These are phyloP conservation scores for Aspergillus nanangensis DNA, from an alignment of 495 filamentous ascomycete species.

Conservation along the genomic window DNA sequence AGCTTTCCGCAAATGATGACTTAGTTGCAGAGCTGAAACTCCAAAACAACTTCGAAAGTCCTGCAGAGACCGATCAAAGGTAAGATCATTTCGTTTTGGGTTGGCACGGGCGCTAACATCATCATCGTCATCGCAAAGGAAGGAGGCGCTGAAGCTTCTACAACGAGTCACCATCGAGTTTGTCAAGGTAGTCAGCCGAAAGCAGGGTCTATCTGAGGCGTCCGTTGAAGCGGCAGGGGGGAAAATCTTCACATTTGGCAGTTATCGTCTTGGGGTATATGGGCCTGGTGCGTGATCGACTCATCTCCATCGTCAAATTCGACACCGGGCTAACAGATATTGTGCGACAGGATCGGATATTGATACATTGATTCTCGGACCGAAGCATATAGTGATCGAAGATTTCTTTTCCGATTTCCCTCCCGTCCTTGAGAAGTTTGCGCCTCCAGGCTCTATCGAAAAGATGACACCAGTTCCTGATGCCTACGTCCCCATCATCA, in stretches of 20 bases:
- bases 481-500: constrained; percentile 93
- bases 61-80: constrained; percentile 76
- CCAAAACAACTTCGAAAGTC: constrained; percentile 86
- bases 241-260: constrained; percentile 91
- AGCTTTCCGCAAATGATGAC: constrained; percentile 68
- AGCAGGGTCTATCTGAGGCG: constrained; percentile 69
- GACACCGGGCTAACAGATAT: constrained; percentile 7
- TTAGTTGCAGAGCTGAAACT: constrained; percentile 73
- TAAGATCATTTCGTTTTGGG: constrained; percentile 23
- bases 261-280: constrained; percentile 89
- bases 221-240: constrained; percentile 78
- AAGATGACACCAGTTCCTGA: constrained; percentile 84
- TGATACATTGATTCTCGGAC: constrained; percentile 88
- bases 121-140: constrained; percentile 17
- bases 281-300: constrained; percentile 59
- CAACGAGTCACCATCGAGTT: constrained; percentile 80
- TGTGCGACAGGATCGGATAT: constrained; percentile 78
- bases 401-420: constrained; percentile 93
- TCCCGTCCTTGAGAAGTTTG: constrained; percentile 65
- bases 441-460: constrained; percentile 68
- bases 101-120: constrained; percentile 5
- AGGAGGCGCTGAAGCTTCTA: constrained; percentile 60
- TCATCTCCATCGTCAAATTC: background rate
- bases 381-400: constrained; percentile 76
- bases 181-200: constrained; percentile 70